These are phyloP conservation scores for Eucalyptus cloeziana DNA, from an alignment of 345 rosid species.

Conservation along the genomic window DNA sequence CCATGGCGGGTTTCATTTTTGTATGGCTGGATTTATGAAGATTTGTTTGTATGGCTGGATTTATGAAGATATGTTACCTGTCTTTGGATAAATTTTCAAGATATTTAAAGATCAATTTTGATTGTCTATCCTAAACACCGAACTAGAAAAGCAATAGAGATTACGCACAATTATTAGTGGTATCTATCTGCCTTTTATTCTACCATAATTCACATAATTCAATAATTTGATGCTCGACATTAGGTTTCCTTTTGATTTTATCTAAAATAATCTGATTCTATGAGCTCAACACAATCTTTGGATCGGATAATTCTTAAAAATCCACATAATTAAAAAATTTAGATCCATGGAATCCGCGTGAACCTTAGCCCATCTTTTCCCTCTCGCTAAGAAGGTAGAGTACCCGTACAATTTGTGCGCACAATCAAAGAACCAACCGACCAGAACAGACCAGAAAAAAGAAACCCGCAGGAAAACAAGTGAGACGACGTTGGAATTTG, in stretches of 20 bases:
- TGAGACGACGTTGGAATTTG: not conserved
- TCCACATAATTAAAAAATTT: not conserved
- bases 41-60: not conserved
- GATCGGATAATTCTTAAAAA: not conserved
- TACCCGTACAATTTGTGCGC: not conserved
- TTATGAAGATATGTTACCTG: not conserved
- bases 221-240: not conserved
- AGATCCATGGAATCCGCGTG: not conserved
- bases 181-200: not conserved
- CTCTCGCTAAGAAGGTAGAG: not conserved
- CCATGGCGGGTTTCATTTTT: not conserved
- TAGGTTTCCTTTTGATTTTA: not conserved
- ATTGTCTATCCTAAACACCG: not conserved
- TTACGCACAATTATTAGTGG: not conserved
- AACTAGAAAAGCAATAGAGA: not conserved
- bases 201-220: not conserved
- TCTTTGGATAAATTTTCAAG: not conserved
- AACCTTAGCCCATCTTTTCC: not conserved
- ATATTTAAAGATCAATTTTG: not conserved
- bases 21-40: not conserved
- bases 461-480: not conserved
- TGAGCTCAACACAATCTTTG: not conserved
- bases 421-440: not conserved
- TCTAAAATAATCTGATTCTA: not conserved
- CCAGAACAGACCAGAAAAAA: not conserved